Conservation (phyloP, 2,329 filamentous ascomycete genomes). For the Furcasterigmium sp. region DNA sequence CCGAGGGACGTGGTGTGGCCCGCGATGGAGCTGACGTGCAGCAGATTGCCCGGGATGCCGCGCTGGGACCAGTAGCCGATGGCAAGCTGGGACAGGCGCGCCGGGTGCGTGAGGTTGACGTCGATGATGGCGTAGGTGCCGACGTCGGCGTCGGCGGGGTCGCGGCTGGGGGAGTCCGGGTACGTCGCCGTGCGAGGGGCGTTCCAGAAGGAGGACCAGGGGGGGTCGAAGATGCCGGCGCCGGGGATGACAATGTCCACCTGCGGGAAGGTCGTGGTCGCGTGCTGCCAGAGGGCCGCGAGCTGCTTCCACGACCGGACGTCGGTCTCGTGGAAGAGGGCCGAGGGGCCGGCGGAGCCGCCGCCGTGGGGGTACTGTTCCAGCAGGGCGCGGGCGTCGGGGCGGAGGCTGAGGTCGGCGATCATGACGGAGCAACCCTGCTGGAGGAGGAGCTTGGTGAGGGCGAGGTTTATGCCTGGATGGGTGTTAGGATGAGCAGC, state of each 20-base stretch:
- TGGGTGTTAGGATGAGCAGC: not conserved
- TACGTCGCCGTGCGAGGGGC: conserved; percentile 23
- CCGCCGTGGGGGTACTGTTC: conserved; percentile 20
- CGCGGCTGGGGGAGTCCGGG: conserved; percentile 17
- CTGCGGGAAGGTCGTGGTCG: conserved; percentile 19
- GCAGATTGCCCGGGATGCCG: conserved; percentile 20
- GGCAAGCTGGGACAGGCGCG: conserved; percentile 30
- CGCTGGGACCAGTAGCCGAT: conserved; percentile 28
- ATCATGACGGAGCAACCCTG: conserved; percentile 31
- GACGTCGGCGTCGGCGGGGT: conserved; percentile 19
- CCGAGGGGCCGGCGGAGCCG: conserved; percentile 12
- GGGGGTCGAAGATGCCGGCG: conserved; percentile 31
- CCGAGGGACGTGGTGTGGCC: conserved; percentile 21
- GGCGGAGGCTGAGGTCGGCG: conserved; percentile 26
- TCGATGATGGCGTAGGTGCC: conserved; percentile 28
- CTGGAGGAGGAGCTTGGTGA: conserved; percentile 24
- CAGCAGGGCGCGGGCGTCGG: conserved; percentile 27
- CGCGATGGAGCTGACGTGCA: conserved; percentile 28
- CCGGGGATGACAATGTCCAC: conserved; percentile 31
- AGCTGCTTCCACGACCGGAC: conserved; percentile 30
- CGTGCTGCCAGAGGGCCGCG: conserved; percentile 20
- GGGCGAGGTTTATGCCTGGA: conserved; percentile 29
- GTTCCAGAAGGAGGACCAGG: conserved; percentile 29
- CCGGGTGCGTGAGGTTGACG: conserved; percentile 30
- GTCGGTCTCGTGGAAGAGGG: conserved; percentile 29